Conservation (phyloP, 73 alveolate genomes). For the Stentor roeselii region DNA sequence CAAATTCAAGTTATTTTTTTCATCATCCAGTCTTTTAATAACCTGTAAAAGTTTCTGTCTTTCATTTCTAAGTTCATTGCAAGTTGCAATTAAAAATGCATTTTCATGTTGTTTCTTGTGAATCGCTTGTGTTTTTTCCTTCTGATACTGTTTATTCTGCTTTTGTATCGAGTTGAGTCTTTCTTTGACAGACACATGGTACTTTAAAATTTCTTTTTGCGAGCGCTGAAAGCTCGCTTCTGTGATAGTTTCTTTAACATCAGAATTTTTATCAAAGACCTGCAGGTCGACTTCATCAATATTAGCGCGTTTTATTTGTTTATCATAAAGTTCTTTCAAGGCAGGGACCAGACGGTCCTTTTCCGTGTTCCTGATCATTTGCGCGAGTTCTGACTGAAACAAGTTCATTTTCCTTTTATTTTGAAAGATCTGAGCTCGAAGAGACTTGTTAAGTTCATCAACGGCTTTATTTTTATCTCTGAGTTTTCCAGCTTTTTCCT, state of each 20-base stretch:
- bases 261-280: background rate
- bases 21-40: conserved; percentile 41
- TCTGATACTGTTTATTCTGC: conserved; percentile 46
- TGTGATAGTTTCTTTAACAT: conserved; percentile 14
- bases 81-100: conserved; percentile 46
- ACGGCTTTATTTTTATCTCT: conserved; percentile 46
- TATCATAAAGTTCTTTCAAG: conserved; percentile 35
- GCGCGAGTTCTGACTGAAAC: conserved; percentile 43
- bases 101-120: conserved; percentile 50
- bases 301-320: conserved; percentile 32
- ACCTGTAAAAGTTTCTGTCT: conserved; percentile 47
- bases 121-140: conserved; percentile 48
- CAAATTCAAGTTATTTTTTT: background rate
- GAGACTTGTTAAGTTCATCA: conserved; percentile 39
- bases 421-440: conserved; percentile 38
- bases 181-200: conserved; percentile 47
- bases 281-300: conserved; percentile 10
- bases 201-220: conserved; percentile 52
- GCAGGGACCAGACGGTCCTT: conserved; percentile 40
- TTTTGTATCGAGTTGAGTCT: conserved; percentile 41
- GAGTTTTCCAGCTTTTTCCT: conserved; percentile 36
- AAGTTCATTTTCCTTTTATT: conserved; percentile 48
- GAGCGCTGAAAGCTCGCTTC: conserved; percentile 40
- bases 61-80: conserved; percentile 54
- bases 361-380: conserved; percentile 4